Base-by-base conservation (phyloP, 148 eudicot species). In the Simmondsia chinensis region DNA sequence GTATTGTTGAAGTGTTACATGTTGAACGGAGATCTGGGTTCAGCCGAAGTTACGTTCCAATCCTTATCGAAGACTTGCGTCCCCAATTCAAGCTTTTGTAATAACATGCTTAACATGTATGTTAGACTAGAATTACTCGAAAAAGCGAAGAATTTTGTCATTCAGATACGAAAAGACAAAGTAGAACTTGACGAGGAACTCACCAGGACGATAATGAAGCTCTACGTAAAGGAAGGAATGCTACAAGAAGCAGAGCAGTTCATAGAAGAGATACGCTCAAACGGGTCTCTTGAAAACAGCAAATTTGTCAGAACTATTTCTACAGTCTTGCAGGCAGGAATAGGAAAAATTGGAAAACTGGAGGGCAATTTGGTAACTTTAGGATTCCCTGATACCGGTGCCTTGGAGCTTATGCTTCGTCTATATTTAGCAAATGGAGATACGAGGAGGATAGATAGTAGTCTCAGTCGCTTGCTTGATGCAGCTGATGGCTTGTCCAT, bases 161-260 rank as follows among this genome's bases (percentile, higher is more conserved):
- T 65, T 33, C 86, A 68, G 53, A 65, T 75, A 33, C 68, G 73
- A 54, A 75, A 69, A 66, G 79, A 74, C 38, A 59, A 61, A 41
- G 59, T 80, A 18, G 61, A 67, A 65, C 72, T 80, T 61, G 73
- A 77, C 24, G 78, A 74, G 62, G 83, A 70, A 66, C 83, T 87
- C 29, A 48, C 71, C 50, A 66, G 48, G 43, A 70, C 74, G 18
- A 69, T 72, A 20, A 56, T 83, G 74, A 68, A 68, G 49, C 33
- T 87, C 23, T 87, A 83, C 49, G 70, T 80, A 55, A 70, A 58
- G 63, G 88, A 64, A 46, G 82, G 93, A 20, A 64, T 83, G 88
- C 39, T 62, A 33, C 42, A 38, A 52, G 83, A 83, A 50, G 74
- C 65, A 7, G 77, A 68, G 49, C 69, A 68, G 20, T 76, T 83